Conservation (phyloP, 2,329 filamentous ascomycete species). For the Penicillium sp. region DNA sequence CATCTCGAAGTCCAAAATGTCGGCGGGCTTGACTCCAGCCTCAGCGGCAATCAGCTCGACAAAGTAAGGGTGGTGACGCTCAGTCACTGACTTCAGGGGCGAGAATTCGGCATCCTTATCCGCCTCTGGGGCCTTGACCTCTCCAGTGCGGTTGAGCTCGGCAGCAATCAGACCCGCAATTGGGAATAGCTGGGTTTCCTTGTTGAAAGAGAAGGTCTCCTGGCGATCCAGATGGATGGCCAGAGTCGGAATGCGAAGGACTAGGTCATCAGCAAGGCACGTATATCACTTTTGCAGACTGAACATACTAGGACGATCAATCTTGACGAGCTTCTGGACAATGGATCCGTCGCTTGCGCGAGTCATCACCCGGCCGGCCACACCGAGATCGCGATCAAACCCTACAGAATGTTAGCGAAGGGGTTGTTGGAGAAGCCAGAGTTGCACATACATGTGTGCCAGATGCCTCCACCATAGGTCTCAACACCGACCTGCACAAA, state of each 20-base stretch:
- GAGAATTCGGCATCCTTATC: slow-evolving; percentile 62
- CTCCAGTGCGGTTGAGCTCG: slow-evolving; percentile 76
- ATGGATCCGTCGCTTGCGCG: slow-evolving; percentile 72
- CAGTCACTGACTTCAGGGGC: slow-evolving; percentile 73
- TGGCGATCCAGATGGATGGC: slow-evolving; percentile 92
- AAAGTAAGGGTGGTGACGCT: slow-evolving; percentile 87
- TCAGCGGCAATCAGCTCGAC: slow-evolving; percentile 82
- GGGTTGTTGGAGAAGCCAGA: neutral
- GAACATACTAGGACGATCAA: slow-evolving; percentile 71
- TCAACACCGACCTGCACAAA: slow-evolving; percentile 95
- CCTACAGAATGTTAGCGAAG: slow-evolving; percentile 40
- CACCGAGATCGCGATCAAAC: slow-evolving; percentile 93
- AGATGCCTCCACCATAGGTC: slow-evolving; percentile 93
- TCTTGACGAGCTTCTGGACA: slow-evolving; percentile 81
- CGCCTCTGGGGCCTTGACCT: slow-evolving; percentile 37
- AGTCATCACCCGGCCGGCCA: slow-evolving; percentile 86
- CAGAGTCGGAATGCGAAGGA: slow-evolving; percentile 88
- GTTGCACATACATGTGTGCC: slow-evolving; percentile 74
- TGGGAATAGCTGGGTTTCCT: slow-evolving; percentile 93
- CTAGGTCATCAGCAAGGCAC: slow-evolving; percentile 26
- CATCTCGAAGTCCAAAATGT: slow-evolving; percentile 91
- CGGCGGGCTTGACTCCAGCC: slow-evolving; percentile 67
- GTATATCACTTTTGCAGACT: neutral
- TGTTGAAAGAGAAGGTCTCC: slow-evolving; percentile 88
- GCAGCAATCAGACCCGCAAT: slow-evolving; percentile 85